Evolutionary conservation across 192 early-diverging fungal species (phyloP).

Genomic region (Kickxella alabastrina): DNA sequence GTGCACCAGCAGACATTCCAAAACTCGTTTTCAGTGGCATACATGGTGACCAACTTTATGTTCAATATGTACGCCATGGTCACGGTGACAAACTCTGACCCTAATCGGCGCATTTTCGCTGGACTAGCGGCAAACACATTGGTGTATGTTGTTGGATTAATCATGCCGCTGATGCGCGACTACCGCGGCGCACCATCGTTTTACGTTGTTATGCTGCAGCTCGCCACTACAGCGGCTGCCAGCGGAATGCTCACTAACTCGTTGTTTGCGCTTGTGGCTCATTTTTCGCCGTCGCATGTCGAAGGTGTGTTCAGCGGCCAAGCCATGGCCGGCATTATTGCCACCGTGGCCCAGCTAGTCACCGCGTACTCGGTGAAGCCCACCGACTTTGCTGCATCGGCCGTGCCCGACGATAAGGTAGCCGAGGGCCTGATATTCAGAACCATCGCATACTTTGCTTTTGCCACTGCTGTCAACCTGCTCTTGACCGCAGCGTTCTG

Average conservation of each 20-base stretch:
- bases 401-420: background rate
- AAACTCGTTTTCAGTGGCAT: constrained; percentile 70
- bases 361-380: constrained; percentile 51
- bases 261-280: constrained; percentile 67
- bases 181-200: constrained; percentile 59
- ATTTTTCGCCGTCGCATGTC: constrained; percentile 62
- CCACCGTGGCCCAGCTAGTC: constrained; percentile 60
- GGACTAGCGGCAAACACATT: constrained; percentile 55
- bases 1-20: constrained; percentile 63
- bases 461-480: constrained; percentile 36
- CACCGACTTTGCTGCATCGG: background rate
- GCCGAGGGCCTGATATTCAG: constrained; percentile 19
- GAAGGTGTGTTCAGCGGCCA: constrained; percentile 71
- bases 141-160: constrained; percentile 50
- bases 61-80: constrained; percentile 53
- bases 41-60: constrained; percentile 60
- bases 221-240: constrained; percentile 55
- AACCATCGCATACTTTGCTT: constrained; percentile 47
- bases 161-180: constrained; percentile 49
- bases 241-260: constrained; percentile 65
- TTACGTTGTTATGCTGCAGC: constrained; percentile 56
- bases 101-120: constrained; percentile 42
- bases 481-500: constrained; percentile 27
- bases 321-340: constrained; percentile 63
- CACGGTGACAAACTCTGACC: constrained; percentile 37